Evolutionary conservation across 2,329 filamentous ascomycete species (phyloP), one percentile per base, ranked within the genome.

Genomic region (Colletotrichum filicis): DNA sequence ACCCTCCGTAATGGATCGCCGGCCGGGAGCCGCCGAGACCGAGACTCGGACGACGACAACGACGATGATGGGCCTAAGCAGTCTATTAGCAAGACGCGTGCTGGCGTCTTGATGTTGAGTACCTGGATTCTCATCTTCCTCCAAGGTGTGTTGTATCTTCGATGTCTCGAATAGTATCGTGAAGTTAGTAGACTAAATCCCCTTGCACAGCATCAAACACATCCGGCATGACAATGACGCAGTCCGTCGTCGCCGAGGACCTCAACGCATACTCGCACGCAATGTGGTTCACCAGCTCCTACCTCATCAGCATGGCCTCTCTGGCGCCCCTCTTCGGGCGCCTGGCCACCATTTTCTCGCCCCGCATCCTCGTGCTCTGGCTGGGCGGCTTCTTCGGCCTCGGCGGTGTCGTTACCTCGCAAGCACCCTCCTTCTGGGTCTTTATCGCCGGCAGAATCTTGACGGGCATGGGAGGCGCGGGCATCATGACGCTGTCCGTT

Each of bases 271-370:
- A 94, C 78, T 90, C 92, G 68, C 85, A 91, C 68, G 91, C 91
- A 46, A 93, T 91, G 81, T 97, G 94, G 94, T 95, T 97, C 79
- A 95, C 93, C 8, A 94, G 93, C 37, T 87, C 92, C 2, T 97
- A 94, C 79, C 86, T 97, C 60, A 87, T 90, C 74, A 80, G 84
- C 76, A 86, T 87, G 88, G 94, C 88, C 32, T 87, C 86, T 14
- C 82, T 93, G 14, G 89, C 92, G 0, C 94, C 94, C 0, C 81
- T 97, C 2, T 87, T 90, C 52, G 94, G 94, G 7, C 91, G 94
- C 22, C 84, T 97, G 1, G 90, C 92, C 58, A 90, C 92, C 77
- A 90, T 97, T 28, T 96, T 97, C 81, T 90, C 92, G 0, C 90
- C 93, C 0, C 87, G 92, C 28, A 78, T 85, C 26, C 92, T 93